A percentile compares a stretch with the other conserved stretches of the same genome.
Evolutionary conservation across 2,329 filamentous ascomycete species (phyloP).

Genomic region (Curvularia eragrostidis): DNA sequence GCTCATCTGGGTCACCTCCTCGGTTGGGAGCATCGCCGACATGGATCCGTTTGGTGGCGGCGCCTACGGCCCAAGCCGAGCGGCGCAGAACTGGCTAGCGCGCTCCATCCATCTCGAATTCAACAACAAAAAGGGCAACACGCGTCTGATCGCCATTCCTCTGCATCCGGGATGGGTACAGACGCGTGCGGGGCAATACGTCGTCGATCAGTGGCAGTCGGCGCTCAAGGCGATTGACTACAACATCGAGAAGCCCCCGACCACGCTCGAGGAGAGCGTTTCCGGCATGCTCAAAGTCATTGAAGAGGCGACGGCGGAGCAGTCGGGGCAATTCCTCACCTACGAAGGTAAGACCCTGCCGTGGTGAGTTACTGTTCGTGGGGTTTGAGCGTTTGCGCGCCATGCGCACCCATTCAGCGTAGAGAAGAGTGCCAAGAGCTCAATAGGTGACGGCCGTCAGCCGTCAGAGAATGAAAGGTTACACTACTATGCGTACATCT

Average conservation of each 20-base stretch:
- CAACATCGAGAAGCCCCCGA: slow-evolving; percentile 6
- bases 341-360: slow-evolving; percentile 1
- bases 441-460: background rate
- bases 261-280: slow-evolving; percentile 2
- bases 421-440: background rate
- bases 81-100: slow-evolving; percentile 8
- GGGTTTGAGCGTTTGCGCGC: background rate
- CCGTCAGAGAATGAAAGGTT: background rate
- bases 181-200: slow-evolving; percentile 1
- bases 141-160: slow-evolving; percentile 4
- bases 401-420: background rate
- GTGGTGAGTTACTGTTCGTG: slow-evolving; percentile 2
- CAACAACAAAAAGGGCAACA: background rate
- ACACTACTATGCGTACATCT: slow-evolving; percentile 2
- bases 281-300: slow-evolving; percentile 11
- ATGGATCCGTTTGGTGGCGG: slow-evolving; percentile 4
- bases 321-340: background rate
- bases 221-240: slow-evolving; percentile 1
- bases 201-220: background rate
- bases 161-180: slow-evolving; percentile 11
- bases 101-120: slow-evolving; percentile 9
- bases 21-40: slow-evolving; percentile 5
- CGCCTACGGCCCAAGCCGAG: slow-evolving; percentile 8
- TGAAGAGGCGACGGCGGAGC: slow-evolving; percentile 1
- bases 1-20: slow-evolving; percentile 2